Evolutionary conservation across 2,329 filamentous ascomycete species (phyloP).

Genomic region (Aspergillus brunneoviolaceus): DNA sequence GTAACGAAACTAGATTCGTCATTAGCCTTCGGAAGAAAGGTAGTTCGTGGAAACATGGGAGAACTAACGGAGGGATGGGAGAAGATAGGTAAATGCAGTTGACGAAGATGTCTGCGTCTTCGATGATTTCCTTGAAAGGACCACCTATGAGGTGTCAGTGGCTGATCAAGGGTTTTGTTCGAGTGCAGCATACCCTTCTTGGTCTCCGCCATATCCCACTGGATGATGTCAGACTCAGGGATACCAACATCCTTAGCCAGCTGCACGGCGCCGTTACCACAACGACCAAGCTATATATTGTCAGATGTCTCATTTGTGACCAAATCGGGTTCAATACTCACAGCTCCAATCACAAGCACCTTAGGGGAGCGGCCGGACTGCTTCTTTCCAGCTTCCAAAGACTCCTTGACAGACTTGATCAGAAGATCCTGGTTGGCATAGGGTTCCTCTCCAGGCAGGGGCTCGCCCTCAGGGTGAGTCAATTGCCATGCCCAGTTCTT

Average conservation of each 20-base stretch:
- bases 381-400: constrained; percentile 64
- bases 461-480: constrained; percentile 63
- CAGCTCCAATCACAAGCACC: constrained; percentile 78
- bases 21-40: background rate
- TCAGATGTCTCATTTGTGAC: background rate
- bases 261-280: constrained; percentile 80
- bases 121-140: constrained; percentile 75
- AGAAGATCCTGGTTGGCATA: constrained; percentile 70
- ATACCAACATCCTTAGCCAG: constrained; percentile 74
- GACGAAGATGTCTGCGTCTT: constrained; percentile 69
- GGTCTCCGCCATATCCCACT: constrained; percentile 81
- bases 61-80: constrained; percentile 63
- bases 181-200: constrained; percentile 50
- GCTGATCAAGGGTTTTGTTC: background rate
- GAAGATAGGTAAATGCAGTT: constrained; percentile 86
- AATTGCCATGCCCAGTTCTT: constrained; percentile 84
- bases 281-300: constrained; percentile 54
- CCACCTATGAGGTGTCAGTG: constrained; percentile 50
- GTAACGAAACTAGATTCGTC: constrained; percentile 63
- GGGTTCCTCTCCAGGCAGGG: constrained; percentile 61
- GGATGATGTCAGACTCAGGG: constrained; percentile 64
- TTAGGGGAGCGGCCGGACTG: constrained; percentile 68
- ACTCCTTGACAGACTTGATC: constrained; percentile 70
- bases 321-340: constrained; percentile 34
- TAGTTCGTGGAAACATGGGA: background rate